phyloP scores from a whole-genome alignment of 2,329 filamentous ascomycete species.

The Coniochaeta prunicola region DNA sequence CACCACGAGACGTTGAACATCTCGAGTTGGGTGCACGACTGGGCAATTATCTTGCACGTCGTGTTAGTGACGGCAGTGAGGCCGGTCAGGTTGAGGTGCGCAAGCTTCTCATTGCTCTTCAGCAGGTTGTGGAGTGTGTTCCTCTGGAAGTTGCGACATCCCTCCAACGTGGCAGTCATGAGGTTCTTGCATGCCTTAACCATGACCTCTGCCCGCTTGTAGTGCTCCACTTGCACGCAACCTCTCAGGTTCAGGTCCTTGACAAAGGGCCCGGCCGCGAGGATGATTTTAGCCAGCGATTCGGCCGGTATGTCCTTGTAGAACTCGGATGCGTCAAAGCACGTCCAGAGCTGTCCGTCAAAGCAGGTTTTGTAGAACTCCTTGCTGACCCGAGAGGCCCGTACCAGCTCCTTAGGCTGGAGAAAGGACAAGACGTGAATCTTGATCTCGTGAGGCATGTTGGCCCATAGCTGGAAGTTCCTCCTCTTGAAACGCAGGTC shows the following conservation, averaged over 20 bases:
- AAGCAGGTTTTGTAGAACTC: constrained; percentile 78
- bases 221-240: constrained; percentile 81
- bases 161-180: constrained; percentile 80
- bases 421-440: constrained; percentile 72
- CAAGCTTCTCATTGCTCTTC: constrained; percentile 64
- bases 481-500: constrained; percentile 46
- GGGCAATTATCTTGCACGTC: constrained; percentile 78
- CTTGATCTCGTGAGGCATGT: constrained; percentile 76
- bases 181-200: constrained; percentile 83
- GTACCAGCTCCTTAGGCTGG: constrained; percentile 72
- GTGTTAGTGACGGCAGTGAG: constrained; percentile 73
- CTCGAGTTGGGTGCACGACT: constrained; percentile 75
- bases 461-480: constrained; percentile 65
- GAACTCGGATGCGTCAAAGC: constrained; percentile 77
- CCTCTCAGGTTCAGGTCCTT: constrained; percentile 85
- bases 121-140: constrained; percentile 73
- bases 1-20: constrained; percentile 91
- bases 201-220: constrained; percentile 68
- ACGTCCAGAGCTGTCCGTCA: constrained; percentile 89
- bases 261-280: constrained; percentile 79
- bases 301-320: constrained; percentile 82
- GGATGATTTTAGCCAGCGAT: constrained; percentile 77
- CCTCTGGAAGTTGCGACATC: constrained; percentile 75
- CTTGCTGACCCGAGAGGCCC: constrained; percentile 69
- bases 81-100: constrained; percentile 82